These are phyloP conservation scores for Candida xyloterini DNA, from an alignment of 805 yeast genomes.

Conservation along the genomic window DNA sequence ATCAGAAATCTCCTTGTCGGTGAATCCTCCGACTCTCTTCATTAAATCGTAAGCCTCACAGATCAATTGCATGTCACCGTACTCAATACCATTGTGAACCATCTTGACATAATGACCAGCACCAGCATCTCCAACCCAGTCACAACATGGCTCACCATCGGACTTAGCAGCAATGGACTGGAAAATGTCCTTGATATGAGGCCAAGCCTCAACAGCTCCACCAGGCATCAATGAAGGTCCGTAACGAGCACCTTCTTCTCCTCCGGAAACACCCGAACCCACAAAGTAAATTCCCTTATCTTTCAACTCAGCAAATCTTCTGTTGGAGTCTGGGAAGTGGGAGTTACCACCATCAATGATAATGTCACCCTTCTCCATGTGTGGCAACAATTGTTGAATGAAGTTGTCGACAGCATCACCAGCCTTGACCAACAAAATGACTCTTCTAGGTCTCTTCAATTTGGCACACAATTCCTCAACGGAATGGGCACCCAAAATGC, in stretches of 20 bases:
- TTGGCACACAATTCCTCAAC: slow-evolving; percentile 81
- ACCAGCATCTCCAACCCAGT: slow-evolving; percentile 99
- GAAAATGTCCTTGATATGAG: slow-evolving; percentile 94
- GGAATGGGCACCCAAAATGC: slow-evolving; percentile 93
- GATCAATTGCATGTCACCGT: slow-evolving; percentile 99
- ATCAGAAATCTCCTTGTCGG: slow-evolving; percentile 88
- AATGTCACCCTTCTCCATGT: slow-evolving; percentile 94
- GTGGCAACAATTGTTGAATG: slow-evolving; percentile 83
- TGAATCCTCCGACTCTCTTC: slow-evolving; percentile 90
- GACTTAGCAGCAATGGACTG: slow-evolving; percentile 94
- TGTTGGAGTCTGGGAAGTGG: slow-evolving; percentile 97
- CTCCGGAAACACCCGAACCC: slow-evolving; percentile 99
- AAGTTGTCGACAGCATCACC: slow-evolving; percentile 92
- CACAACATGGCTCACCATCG: slow-evolving; percentile 99
- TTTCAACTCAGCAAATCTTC: slow-evolving; percentile 89
- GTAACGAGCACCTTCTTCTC: slow-evolving; percentile 99
- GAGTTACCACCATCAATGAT: slow-evolving; percentile 99
- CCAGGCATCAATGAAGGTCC: slow-evolving; percentile 99
- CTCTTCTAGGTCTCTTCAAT: slow-evolving; percentile 96
- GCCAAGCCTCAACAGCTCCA: slow-evolving; percentile 98
- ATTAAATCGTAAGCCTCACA: slow-evolving; percentile 96
- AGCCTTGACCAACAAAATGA: slow-evolving; percentile 92
- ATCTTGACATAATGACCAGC: slow-evolving; percentile 98
- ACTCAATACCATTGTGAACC: slow-evolving; percentile 99
- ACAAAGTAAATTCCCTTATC: slow-evolving; percentile 86